Conservation (phyloP, 768 basidiomycete species). For the Pisolithus orientalis region DNA sequence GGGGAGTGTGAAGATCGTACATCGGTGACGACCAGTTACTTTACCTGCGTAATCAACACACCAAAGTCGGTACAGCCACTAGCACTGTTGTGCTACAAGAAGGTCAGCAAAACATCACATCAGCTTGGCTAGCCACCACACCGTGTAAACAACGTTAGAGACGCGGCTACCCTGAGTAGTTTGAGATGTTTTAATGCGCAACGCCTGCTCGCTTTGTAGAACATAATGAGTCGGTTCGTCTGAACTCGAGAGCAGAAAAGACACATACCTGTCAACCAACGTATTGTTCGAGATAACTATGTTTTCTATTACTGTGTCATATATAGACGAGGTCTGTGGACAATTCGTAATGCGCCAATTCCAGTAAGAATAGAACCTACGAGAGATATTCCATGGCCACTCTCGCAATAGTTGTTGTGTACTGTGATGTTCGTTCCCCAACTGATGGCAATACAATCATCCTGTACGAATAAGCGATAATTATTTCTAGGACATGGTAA, state of each 20-base stretch:
- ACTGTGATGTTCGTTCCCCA: constrained; percentile 40
- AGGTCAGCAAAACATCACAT: background rate
- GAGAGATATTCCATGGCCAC: constrained; percentile 63
- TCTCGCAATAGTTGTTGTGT: constrained; percentile 45
- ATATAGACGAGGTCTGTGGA: constrained; percentile 48
- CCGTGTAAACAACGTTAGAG: constrained; percentile 43
- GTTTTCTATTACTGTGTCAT: constrained; percentile 38
- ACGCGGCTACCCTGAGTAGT: constrained; percentile 42
- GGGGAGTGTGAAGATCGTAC: background rate
- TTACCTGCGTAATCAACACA: constrained; percentile 43
- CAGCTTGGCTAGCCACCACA: constrained; percentile 12
- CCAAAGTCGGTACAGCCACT: constrained; percentile 45
- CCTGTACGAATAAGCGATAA: constrained; percentile 25
- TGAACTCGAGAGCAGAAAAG: background rate
- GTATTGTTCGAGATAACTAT: constrained; percentile 47
- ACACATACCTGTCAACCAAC: constrained; percentile 44
- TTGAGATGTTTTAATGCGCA: constrained; percentile 56
- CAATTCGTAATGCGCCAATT: background rate
- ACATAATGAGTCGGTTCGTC: background rate
- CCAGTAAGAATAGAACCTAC: constrained; percentile 3
- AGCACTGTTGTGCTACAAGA: constrained; percentile 45
- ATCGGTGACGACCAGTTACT: no score
- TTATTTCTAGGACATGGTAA: background rate
- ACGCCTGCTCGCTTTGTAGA: constrained; percentile 38
- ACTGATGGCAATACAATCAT: constrained; percentile 59